Base-by-base conservation (phyloP, 83 land plant species). In the Diphasiastrum complanatum region DNA sequence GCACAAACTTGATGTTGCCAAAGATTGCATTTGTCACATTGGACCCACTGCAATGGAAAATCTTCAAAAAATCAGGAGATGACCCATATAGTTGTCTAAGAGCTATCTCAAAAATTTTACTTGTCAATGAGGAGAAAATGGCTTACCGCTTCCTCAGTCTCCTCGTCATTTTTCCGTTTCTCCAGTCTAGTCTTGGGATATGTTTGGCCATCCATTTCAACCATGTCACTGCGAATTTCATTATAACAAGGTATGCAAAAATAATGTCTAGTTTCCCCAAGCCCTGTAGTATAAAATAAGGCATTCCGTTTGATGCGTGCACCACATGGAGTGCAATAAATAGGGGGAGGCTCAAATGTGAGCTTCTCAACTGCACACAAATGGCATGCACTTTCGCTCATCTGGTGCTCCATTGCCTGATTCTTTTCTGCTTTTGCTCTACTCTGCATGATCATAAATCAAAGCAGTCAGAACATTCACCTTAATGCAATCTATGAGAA, bases 1-100 rank as follows among this genome's bases (percentile, higher is more conserved):
- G 99, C 86, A 79, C 99, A 95, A 19, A 89, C 79, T 76, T 90
- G 97, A 71, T 95, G 99, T 61, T 95, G 97, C 99, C 99, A 95
- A 47, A 78, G 77, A 65, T 95, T 82, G 81, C 99, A 95, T 62
- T 89, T 89, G 49, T 89, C 97, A 70, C 99, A 95, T 70, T 86
- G 89, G 22, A 86, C 97, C 99, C 99, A 95, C 99, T 95, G 85
- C 72, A 79, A 31, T 38, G 16, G 33, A 47, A 40, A 41, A 41
- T n/a, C n/a, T n/a, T n/a, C n/a, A n/a, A n/a, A n/a, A n/a, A n/a
- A n/a, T n/a, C n/a, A n/a, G n/a, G n/a, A n/a, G n/a, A 23, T 60
- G 27, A 16, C 10, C 22, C 55, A 40, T n/a, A n/a, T n/a, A n/a
- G n/a, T n/a, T n/a, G n/a, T n/a, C n/a, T n/a, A n/a, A n/a, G n/a